Conservation (phyloP, 495 filamentous ascomycete genomes). For the Penicillium flavigenum region DNA sequence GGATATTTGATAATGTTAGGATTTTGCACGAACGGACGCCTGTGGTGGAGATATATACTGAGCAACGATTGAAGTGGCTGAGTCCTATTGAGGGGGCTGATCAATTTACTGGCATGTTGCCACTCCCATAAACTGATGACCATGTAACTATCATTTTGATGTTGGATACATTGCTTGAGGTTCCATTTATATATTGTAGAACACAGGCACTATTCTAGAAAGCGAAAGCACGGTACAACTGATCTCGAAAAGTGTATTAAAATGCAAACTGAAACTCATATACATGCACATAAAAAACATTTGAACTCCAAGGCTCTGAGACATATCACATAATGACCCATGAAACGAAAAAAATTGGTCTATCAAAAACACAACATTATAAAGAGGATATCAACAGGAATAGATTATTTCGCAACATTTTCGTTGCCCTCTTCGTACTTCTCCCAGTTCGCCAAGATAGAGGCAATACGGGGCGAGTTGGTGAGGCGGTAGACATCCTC, state of each 20-base stretch:
- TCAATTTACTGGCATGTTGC: conserved; percentile 31
- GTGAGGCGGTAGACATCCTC: conserved; percentile 95
- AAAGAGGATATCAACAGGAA: conserved; percentile 26
- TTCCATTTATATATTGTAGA: too few species aligned
- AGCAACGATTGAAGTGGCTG: conserved; percentile 29
- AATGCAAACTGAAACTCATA: conserved; percentile 8
- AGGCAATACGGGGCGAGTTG: conserved; percentile 86
- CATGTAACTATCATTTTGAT: too few species aligned
- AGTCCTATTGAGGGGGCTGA: conserved; percentile 29
- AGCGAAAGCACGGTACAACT: too few species aligned
- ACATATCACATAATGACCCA: conserved; percentile 36
- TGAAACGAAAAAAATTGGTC: conserved; percentile 17
- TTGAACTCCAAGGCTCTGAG: conserved; percentile 15
- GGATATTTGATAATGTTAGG: conserved; percentile 33
- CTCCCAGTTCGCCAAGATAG: conserved; percentile 83
- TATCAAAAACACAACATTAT: conserved; percentile 27
- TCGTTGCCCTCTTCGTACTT: conserved; percentile 58
- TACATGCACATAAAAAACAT: conserved; percentile 8
- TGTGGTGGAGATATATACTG: conserved; percentile 31
- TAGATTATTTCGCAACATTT: conserved; percentile 15
- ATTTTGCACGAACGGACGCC: conserved; percentile 30
- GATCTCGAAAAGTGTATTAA: not conserved
- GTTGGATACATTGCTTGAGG: too few species aligned
- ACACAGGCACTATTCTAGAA: too few species aligned
- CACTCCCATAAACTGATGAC: not conserved